Percentiles rank a stretch among this genome's conserved stretches.
Evolutionary conservation across 2,329 filamentous ascomycete species (phyloP).

Genomic region (Exophiala sideris): DNA sequence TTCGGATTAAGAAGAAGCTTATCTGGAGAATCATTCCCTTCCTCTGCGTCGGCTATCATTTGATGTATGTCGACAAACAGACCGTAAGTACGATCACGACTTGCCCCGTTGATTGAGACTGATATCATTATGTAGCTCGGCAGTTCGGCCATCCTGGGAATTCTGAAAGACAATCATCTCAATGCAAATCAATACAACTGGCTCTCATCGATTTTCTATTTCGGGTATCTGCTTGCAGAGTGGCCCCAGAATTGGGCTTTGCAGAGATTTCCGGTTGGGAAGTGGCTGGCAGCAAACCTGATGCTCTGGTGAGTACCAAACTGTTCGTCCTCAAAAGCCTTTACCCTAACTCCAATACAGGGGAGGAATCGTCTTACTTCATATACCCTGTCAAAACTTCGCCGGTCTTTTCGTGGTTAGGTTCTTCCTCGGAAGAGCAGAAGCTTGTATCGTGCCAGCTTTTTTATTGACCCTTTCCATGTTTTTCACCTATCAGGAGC

Average conservation of each 20-base stretch:
- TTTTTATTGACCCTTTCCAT: conserved; percentile 26
- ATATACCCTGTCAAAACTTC: conserved; percentile 15
- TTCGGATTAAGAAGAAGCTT: conserved; percentile 36
- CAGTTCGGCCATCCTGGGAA: conserved; percentile 51
- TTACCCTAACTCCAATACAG: not conserved
- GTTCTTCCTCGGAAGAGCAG: conserved; percentile 10
- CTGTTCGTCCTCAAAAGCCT: not conserved
- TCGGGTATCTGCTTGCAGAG: conserved; percentile 50
- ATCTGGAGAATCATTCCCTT: conserved; percentile 39
- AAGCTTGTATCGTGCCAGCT: conserved; percentile 34
- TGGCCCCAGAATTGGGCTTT: conserved; percentile 51
- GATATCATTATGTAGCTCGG: conserved; percentile 32
- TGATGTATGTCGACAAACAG: conserved; percentile 42
- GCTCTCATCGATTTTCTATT: conserved; percentile 47
- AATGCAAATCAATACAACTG: conserved; percentile 45
- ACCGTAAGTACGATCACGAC: conserved; percentile 40
- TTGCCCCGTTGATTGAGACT: conserved; percentile 37
- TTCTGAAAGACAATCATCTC: conserved; percentile 33
- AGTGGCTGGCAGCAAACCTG: conserved; percentile 42
- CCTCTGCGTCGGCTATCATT: conserved; percentile 39
- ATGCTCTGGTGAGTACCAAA: conserved; percentile 34
- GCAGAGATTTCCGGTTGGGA: conserved; percentile 47
- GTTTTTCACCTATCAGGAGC: conserved; percentile 19
- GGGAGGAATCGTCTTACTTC: conserved; percentile 10
- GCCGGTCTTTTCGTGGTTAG: conserved; percentile 10